These are phyloP conservation scores for Yarrowia phangngaensis DNA, from an alignment of 805 yeast species.

Conservation along the genomic window DNA sequence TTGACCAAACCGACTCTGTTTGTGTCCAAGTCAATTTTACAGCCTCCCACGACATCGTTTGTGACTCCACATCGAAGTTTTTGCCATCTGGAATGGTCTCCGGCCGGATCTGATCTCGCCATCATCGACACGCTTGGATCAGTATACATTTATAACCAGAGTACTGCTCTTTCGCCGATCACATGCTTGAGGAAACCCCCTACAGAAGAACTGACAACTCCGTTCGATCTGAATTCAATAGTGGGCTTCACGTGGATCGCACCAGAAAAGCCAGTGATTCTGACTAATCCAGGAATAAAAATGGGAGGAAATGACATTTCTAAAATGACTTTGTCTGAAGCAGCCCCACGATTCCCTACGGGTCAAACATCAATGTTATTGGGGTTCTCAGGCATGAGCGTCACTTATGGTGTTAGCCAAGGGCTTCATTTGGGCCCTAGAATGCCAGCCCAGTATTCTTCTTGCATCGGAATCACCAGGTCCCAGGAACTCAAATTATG, in stretches of 20 bases:
- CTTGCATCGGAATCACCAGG: conserved; percentile 18
- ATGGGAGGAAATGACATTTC: conserved; percentile 14
- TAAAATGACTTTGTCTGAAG: conserved; percentile 8
- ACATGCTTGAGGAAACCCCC: conserved; percentile 17
- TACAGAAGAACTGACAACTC: conserved; percentile 27
- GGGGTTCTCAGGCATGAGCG: conserved; percentile 61
- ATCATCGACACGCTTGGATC: conserved; percentile 70
- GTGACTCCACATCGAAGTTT: conserved; percentile 42
- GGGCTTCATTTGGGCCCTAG: conserved; percentile 49
- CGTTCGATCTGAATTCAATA: conserved; percentile 36
- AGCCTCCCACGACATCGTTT: conserved; percentile 30
- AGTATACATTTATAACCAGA: conserved; percentile 45
- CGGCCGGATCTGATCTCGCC: conserved; percentile 76
- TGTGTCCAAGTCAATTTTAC: conserved; percentile 31
- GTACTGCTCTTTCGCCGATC: conserved; percentile 29
- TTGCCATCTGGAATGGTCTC: conserved; percentile 53
- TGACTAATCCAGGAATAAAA: conserved; percentile 55
- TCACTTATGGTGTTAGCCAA: conserved; percentile 62
- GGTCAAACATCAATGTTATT: conserved; percentile 50
- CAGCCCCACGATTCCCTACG: conserved; percentile 38
- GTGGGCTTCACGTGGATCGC: conserved; percentile 69
- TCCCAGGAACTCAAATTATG: conserved; percentile 13
- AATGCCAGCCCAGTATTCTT: conserved; percentile 28
- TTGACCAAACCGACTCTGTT: conserved; percentile 55
- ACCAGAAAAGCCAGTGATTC: conserved; percentile 61